Evolutionary conservation across 2,329 filamentous ascomycete species (phyloP).

Genomic region (Beauveria asiatica): DNA sequence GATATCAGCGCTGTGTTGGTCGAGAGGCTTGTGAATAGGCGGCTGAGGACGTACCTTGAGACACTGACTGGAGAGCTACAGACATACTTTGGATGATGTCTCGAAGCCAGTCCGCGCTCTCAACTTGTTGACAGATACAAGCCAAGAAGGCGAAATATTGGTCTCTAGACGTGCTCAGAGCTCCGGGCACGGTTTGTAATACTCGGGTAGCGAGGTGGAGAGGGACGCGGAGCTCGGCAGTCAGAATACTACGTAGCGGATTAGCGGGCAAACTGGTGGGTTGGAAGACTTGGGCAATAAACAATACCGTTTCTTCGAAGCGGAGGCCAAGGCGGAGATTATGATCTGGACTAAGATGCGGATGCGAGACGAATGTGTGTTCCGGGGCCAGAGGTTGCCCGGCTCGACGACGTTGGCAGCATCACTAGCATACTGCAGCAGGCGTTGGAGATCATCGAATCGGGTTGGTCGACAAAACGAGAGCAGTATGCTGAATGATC

Average conservation of each 20-base stretch:
- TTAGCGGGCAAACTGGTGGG: not conserved
- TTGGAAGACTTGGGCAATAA: not conserved
- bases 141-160: not conserved
- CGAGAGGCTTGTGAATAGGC: not conserved
- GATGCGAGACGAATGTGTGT: slow-evolving; percentile 23
- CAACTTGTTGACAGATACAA: not conserved
- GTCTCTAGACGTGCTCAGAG: not conserved
- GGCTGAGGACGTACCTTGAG: not conserved
- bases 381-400: slow-evolving; percentile 24
- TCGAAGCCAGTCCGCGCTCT: not conserved
- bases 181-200: not conserved
- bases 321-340: slow-evolving; percentile 23
- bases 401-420: slow-evolving; percentile 28
- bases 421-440: slow-evolving; percentile 38
- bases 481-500: slow-evolving; percentile 40
- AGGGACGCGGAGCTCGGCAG: not conserved
- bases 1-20: not conserved
- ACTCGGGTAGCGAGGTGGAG: slow-evolving; percentile 1
- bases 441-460: slow-evolving; percentile 39
- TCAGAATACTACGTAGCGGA: not conserved
- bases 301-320: not conserved
- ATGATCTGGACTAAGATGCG: slow-evolving; percentile 29
- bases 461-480: slow-evolving; percentile 38
- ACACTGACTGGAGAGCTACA: not conserved
- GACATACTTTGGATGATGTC: not conserved